Percentiles rank a stretch among this genome's conserved stretches.
These are phyloP conservation scores for Phytopythium cucurbitacearum DNA, from an alignment of 352 stramenopile species.

Conservation along the genomic window DNA sequence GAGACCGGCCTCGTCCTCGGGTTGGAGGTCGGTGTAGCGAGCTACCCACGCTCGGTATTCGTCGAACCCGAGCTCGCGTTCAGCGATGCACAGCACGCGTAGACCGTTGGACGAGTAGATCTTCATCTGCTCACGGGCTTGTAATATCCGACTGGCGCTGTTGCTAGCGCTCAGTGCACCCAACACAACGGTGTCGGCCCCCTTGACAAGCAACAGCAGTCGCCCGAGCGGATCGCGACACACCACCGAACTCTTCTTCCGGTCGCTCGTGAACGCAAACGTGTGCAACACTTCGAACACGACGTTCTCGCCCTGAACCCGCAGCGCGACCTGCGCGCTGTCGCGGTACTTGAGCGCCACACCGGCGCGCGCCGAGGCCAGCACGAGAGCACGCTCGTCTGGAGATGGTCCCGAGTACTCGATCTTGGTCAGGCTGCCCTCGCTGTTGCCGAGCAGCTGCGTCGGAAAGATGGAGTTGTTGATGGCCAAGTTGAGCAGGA, in stretches of 20 bases:
- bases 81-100: slow-evolving; percentile 66
- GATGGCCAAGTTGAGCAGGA: slow-evolving; percentile 48
- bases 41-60: slow-evolving; percentile 54
- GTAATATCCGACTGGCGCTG: slow-evolving; percentile 17
- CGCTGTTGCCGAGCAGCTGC: background rate
- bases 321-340: slow-evolving; percentile 24
- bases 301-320: slow-evolving; percentile 20
- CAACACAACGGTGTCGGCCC: slow-evolving; percentile 87
- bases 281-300: slow-evolving; percentile 43
- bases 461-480: slow-evolving; percentile 58
- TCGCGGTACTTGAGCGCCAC: slow-evolving; percentile 30
- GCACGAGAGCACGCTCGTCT: slow-evolving; percentile 70
- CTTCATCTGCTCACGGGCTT: slow-evolving; percentile 44
- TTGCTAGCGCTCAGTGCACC: slow-evolving; percentile 29
- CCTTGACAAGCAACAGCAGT: slow-evolving; percentile 68
- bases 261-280: slow-evolving; percentile 62
- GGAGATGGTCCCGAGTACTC: slow-evolving; percentile 79
- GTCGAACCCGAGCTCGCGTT: slow-evolving; percentile 39
- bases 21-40: slow-evolving; percentile 24
- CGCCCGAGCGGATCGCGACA: slow-evolving; percentile 26
- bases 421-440: slow-evolving; percentile 5
- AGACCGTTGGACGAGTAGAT: slow-evolving; percentile 54
- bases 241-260: slow-evolving; percentile 66
- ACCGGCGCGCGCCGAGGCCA: slow-evolving; percentile 39
- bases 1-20: slow-evolving; percentile 23